Base-by-base conservation (phyloP, 2,329 filamentous ascomycete species). In the Venturiaceae sp. region DNA sequence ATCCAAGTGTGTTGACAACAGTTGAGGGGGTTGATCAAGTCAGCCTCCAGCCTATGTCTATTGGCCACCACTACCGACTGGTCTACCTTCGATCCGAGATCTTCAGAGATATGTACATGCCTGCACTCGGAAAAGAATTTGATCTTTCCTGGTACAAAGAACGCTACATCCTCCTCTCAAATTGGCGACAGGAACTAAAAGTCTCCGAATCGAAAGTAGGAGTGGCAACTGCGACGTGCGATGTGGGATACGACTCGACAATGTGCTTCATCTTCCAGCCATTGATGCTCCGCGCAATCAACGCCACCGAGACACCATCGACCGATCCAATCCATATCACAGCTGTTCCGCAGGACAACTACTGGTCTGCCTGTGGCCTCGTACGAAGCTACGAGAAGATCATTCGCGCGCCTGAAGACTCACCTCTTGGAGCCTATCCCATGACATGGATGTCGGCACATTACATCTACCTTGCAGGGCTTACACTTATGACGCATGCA, bases 51-150 rank as follows among this genome's bases (percentile, higher is more conserved):
- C 33, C 63, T 26, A 65, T 68, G 53, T 65, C 66, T 16, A 65
- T 64, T n/a, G 64, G 63, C 9, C 69, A 71, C 60, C 68, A 69
- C 61, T 71, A 71, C 60, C 67, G 69, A 8, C 66, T 72, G 13
- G 66, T 69, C 8, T 71, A 72, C 58, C 62, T 71, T 14, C 67
- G 70, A 11, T 71, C 69, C 8, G 69, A 72, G 55, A 69, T 72
- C 53, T 71, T 69, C 58, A 65, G 64, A 16, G 66, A 66, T 23
- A 60, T 66, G 13, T 68, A 68, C 57, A 60, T 67, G n/a, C 65
- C 66, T 2, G 65, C 66, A n/a, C 33, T 62, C 11, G 61, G 64
- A 14, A 65, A 63, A 14, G 62, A 59, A 23, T 61, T 66, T 30
- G 61, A 64, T 16, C 62, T 65, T 11, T 57, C 62, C 14, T 68